Base-by-base conservation (phyloP, 2,329 filamentous ascomycete genomes). In the Sporothrix humicola region DNA sequence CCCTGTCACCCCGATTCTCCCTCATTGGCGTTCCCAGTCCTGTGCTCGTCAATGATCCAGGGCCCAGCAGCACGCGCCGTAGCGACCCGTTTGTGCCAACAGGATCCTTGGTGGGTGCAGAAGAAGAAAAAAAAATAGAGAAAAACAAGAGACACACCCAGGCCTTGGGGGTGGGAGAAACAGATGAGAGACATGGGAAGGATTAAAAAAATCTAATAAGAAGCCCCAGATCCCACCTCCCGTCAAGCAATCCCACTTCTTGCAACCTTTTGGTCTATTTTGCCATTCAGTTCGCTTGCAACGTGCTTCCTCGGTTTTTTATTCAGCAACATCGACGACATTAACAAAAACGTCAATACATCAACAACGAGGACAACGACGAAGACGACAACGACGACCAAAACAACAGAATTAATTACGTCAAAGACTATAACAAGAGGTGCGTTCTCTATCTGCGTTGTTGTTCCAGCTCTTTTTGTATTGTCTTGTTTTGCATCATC, bases 141-240 rank as follows among this genome's bases (percentile, higher is more conserved):
- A 50, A 23, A 58, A 48, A 63, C 1, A 63, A 63, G 54, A 63
- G 48, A 56, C 20, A 59, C 42, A 59, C 48, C 23, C 63, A 61
- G 20, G 52, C 61, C 13, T 17, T 66, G 48, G 59, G 46, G 31
- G 42, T 48, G 63, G 44, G 20, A 66, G 42, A 52, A 20, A 37
- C 20, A 50, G n/a, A 54, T 13, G 26, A 52, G 20, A 12, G 65
- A 37, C 46, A 37, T n/a, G 65, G 65, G 13, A 17, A 37, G n/a
- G 44, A 17, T n/a, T 15, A 26, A 23, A n/a, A 72, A 61, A 65
- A 44, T 52, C 50, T 54, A 73, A 73, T 74, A 74, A 73, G 71
- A 50, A 59, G 66, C 46, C n/a, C 71, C 52, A 37, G 63, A 52
- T 65, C 71, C 73, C 71, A 68, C 73, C 15, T 68, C 63, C n/a